A percentile compares a stretch with the other conserved stretches of the same genome.
These are phyloP conservation scores for Bipolaris victoriae DNA, from an alignment of 2,329 filamentous ascomycete genomes.

Conservation along the genomic window DNA sequence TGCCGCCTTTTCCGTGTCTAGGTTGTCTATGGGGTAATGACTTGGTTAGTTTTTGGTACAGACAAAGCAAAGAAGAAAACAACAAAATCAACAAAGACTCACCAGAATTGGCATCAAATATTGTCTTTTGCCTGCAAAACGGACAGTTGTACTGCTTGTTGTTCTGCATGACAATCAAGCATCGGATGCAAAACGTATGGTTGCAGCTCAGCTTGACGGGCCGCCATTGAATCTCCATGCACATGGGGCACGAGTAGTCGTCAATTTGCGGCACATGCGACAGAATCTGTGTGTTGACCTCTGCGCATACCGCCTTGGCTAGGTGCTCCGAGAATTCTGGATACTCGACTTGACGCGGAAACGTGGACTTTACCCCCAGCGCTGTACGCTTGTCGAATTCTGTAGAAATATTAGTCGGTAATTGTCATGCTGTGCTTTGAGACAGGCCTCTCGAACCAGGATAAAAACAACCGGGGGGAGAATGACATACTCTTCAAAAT, in stretches of 20 bases:
- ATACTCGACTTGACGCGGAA: constrained; percentile 63
- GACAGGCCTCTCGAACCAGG: too few species aligned
- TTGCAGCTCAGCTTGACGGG: constrained; percentile 77
- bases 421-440: too few species aligned
- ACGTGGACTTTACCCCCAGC: constrained; percentile 69
- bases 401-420: constrained; percentile 39
- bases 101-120: constrained; percentile 72
- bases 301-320: constrained; percentile 75
- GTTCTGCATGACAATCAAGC: constrained; percentile 79
- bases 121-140: constrained; percentile 73
- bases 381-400: constrained; percentile 88
- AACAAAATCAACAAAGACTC: constrained; percentile 38
- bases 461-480: neutral
- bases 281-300: constrained; percentile 74
- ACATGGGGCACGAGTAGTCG: constrained; percentile 83
- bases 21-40: constrained; percentile 59
- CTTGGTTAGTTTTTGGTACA: neutral
- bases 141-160: constrained; percentile 73
- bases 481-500: constrained; percentile 77
- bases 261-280: constrained; percentile 79
- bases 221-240: constrained; percentile 78
- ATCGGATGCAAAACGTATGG: constrained; percentile 84
- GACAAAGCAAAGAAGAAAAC: constrained; percentile 6
- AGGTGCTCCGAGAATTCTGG: constrained; percentile 69
- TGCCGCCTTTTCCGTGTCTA: constrained; percentile 70